Percentiles rank a stretch among this genome's conserved stretches.
Conservation (phyloP, 2,329 filamentous ascomycete species). For the Scytalidium sp. region DNA sequence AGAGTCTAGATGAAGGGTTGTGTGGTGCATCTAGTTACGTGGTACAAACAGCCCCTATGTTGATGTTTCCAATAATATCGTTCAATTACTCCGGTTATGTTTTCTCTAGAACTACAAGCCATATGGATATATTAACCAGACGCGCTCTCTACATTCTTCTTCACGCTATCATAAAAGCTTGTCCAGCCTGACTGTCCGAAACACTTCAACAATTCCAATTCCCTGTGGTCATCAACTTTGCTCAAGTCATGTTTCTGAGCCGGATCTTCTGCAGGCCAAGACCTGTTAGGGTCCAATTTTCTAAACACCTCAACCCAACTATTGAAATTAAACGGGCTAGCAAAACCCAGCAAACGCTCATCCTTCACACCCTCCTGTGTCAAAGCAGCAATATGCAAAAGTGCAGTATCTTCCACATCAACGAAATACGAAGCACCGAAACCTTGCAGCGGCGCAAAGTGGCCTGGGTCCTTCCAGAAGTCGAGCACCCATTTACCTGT, state of each 20-base stretch:
- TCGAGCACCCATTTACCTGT: conserved; percentile 1
- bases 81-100: background rate
- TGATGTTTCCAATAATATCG: no score
- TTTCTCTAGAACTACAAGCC: background rate
- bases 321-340: conserved; percentile 16
- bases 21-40: no score
- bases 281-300: conserved; percentile 1
- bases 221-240: conserved; percentile 15
- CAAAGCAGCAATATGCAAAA: conserved; percentile 27
- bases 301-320: conserved; percentile 2
- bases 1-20: no score
- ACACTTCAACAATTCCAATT: conserved; percentile 15
- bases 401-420: conserved; percentile 26
- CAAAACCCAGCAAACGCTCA: conserved; percentile 25
- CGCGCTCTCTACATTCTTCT: conserved; percentile 1
- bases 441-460: background rate
- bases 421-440: conserved; percentile 10
- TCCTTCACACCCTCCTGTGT: conserved; percentile 23
- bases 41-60: no score
- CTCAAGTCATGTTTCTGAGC: conserved; percentile 10
- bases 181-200: conserved; percentile 16
- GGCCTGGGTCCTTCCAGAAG: conserved; percentile 1
- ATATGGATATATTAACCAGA: background rate
- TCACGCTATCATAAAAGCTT: conserved; percentile 3
- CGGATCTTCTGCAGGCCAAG: conserved; percentile 2